Conservation (phyloP, 148 eudicot species). For the Amaranthus hypochondriacus region DNA sequence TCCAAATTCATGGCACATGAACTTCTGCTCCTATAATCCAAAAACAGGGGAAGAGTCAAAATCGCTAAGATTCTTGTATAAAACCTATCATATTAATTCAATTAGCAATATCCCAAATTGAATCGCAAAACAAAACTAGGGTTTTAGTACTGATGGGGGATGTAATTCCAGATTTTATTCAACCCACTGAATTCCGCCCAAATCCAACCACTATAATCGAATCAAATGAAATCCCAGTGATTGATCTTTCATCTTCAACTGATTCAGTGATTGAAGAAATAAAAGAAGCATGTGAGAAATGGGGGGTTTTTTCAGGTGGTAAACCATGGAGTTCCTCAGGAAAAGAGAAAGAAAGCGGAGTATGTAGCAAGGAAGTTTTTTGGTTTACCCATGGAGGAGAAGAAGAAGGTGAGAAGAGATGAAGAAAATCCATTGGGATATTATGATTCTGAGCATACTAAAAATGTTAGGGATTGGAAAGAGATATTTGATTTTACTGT, state of each 20-base stretch:
- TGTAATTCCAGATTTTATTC: slow-evolving; percentile 50
- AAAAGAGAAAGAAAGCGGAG: slow-evolving; percentile 30
- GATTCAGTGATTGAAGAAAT: slow-evolving; percentile 27
- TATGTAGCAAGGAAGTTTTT: slow-evolving; percentile 40
- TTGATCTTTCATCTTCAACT: slow-evolving; percentile 38
- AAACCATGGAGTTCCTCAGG: slow-evolving; percentile 51
- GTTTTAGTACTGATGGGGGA: slow-evolving; percentile 31
- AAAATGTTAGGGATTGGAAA: slow-evolving; percentile 69
- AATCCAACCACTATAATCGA: slow-evolving; percentile 18
- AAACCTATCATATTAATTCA: background rate
- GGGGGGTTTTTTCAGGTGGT: slow-evolving; percentile 79
- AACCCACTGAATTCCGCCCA: slow-evolving; percentile 41
- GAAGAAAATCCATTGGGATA: slow-evolving; percentile 45
- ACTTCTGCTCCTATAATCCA: background rate
- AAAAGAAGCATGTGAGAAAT: slow-evolving; percentile 45
- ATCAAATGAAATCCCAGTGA: slow-evolving; percentile 47
- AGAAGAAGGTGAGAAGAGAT: slow-evolving; percentile 43
- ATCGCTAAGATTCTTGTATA: background rate
- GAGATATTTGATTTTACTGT: slow-evolving; percentile 50
- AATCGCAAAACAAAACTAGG: no score
- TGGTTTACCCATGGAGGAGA: slow-evolving; percentile 44
- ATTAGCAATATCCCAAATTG: background rate
- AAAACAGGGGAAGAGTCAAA: background rate
- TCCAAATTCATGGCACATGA: slow-evolving; percentile 20
- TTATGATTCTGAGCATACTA: slow-evolving; percentile 58